A percentile compares a stretch with the other conserved stretches of the same genome.
Conservation (phyloP, 352 stramenopile genomes). For the Phytopythium mirpurense region DNA sequence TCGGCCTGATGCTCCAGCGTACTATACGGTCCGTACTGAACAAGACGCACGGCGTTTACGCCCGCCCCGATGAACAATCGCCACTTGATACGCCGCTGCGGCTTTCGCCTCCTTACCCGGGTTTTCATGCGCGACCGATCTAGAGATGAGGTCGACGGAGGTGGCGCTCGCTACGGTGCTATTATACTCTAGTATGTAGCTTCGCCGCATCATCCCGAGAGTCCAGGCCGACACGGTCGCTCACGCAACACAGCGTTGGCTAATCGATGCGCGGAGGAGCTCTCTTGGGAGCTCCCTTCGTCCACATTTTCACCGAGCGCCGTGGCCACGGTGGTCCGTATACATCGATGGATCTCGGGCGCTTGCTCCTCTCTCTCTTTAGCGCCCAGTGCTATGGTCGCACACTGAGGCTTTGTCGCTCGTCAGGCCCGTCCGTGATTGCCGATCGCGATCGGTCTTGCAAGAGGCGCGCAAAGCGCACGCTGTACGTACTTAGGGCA, state of each 20-base stretch:
- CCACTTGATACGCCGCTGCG: neutral
- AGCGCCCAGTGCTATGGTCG: no score
- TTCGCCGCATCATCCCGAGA: no score
- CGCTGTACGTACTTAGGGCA: no score
- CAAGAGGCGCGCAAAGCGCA: neutral
- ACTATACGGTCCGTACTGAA: neutral
- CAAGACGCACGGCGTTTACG: neutral
- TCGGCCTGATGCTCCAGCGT: no score
- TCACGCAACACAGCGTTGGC: no score
- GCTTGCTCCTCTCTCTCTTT: no score
- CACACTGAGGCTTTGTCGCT: neutral
- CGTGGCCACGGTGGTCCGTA: no score
- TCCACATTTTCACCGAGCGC: conserved; percentile 2
- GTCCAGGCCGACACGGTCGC: no score
- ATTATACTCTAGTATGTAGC: no score
- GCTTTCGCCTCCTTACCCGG: neutral
- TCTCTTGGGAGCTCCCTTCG: neutral
- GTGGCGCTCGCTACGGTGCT: no score
- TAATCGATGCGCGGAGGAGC: neutral
- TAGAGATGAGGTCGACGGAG: neutral
- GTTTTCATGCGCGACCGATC: neutral
- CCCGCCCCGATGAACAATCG: neutral
- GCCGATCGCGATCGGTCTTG: neutral
- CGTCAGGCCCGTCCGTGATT: neutral
- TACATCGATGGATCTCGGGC: no score